Percentiles rank a stretch among this genome's conserved stretches.
These are phyloP conservation scores for Nicotiana knightiana DNA, from an alignment of 257 asterid species.

Conservation along the genomic window DNA sequence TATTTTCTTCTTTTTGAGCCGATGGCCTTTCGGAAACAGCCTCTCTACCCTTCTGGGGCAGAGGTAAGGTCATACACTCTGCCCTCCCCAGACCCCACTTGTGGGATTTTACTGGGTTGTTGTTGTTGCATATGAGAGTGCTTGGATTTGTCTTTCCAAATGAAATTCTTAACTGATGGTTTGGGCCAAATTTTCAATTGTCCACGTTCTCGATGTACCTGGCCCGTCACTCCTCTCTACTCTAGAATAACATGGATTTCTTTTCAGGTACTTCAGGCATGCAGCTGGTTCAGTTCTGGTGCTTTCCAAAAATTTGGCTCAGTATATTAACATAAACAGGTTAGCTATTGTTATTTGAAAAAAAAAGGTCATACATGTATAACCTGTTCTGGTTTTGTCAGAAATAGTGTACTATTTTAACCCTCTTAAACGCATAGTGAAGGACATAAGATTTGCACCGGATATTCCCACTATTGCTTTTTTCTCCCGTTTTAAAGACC, in stretches of 20 bases:
- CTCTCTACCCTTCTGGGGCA: too few species aligned
- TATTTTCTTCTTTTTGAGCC: too few species aligned
- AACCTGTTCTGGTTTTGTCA: background rate
- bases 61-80: too few species aligned
- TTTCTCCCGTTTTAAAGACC: background rate
- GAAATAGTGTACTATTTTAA: background rate
- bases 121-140: background rate
- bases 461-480: background rate
- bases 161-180: background rate
- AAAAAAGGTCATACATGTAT: background rate
- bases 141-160: background rate
- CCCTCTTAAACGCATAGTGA: background rate
- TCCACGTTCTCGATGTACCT: constrained; percentile 9
- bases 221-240: background rate
- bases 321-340: constrained; percentile 79
- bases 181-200: background rate
- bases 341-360: constrained; percentile 22
- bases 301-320: constrained; percentile 66
- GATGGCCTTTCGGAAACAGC: too few species aligned
- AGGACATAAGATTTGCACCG: background rate
- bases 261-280: constrained; percentile 85
- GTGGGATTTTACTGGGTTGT: too few species aligned
- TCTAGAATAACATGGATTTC: background rate
- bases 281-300: constrained; percentile 67
- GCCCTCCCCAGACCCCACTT: too few species aligned